Percentiles rank a stretch among this genome's conserved stretches.
phyloP scores from a whole-genome alignment of 2,329 filamentous ascomycete species.

The Aspergillus sp. region DNA sequence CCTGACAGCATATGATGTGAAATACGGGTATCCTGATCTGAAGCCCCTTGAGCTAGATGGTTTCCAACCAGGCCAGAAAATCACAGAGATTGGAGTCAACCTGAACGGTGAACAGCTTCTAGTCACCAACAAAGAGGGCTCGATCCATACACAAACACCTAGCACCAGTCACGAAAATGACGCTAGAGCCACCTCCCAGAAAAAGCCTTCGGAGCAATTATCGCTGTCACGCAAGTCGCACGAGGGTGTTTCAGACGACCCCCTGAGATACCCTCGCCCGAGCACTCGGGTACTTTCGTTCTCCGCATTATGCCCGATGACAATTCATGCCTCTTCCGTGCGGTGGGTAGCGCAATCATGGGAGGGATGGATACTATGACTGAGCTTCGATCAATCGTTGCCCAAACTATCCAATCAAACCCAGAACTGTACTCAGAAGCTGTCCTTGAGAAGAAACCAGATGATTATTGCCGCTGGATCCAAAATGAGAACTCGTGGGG shows the following conservation, averaged over 20 bases:
- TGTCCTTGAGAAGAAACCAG: conserved; percentile 67
- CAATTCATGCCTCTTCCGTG: conserved; percentile 90
- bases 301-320: conserved; percentile 95
- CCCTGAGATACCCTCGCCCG: conserved; percentile 58
- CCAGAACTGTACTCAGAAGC: conserved; percentile 69
- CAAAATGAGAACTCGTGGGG: conserved; percentile 80
- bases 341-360: conserved; percentile 75
- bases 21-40: conserved; percentile 74
- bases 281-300: conserved; percentile 56
- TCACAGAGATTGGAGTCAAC: conserved; percentile 55
- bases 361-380: conserved; percentile 62
- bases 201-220: conserved; percentile 13
- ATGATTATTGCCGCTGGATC: conserved; percentile 78
- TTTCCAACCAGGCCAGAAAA: conserved; percentile 46
- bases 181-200: conserved; percentile 6
- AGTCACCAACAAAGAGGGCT: conserved; percentile 47
- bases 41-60: conserved; percentile 60
- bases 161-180: conserved; percentile 4
- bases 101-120: conserved; percentile 66
- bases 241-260: conserved; percentile 47
- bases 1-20: conserved; percentile 66
- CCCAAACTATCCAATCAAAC: conserved; percentile 69
- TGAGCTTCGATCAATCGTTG: conserved; percentile 72
- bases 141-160: conserved; percentile 3
- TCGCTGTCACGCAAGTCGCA: conserved; percentile 40